These are phyloP conservation scores for Geotrichum cucujoidarum DNA, from an alignment of 1,139 yeast species.

Conservation along the genomic window DNA sequence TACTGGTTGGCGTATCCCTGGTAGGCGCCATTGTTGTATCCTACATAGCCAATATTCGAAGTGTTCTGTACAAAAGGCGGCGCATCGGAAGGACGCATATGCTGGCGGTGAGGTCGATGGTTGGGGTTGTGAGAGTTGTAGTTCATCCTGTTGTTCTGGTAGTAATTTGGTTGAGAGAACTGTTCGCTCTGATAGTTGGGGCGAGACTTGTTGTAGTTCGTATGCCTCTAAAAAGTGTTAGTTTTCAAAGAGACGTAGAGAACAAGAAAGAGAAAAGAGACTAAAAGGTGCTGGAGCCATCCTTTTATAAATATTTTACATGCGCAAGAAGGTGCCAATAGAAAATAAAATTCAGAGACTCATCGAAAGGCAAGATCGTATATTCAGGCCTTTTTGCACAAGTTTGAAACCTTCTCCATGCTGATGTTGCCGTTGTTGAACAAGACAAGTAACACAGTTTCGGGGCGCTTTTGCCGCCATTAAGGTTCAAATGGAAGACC, in stretches of 20 bases:
- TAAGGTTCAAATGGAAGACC: too few species aligned
- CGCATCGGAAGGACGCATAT: constrained; percentile 5
- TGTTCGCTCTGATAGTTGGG: not conserved
- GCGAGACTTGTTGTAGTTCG: not conserved
- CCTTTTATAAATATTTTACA: too few species aligned
- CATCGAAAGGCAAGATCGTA: too few species aligned
- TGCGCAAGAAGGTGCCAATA: too few species aligned
- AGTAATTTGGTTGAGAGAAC: not conserved
- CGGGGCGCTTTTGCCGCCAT: too few species aligned
- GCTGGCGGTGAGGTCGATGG: constrained; percentile 10
- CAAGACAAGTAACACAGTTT: too few species aligned
- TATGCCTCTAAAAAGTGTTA: not conserved
- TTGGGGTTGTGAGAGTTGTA: not conserved
- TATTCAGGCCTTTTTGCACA: too few species aligned
- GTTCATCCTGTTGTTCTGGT: constrained; percentile 1
- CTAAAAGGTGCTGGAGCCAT: too few species aligned
- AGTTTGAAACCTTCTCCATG: too few species aligned
- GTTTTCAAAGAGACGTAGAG: not conserved
- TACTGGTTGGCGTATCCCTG: not conserved
- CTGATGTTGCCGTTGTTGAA: too few species aligned
- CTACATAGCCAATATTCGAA: not conserved
- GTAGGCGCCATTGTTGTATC: not conserved
- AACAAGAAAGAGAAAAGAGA: not conserved
- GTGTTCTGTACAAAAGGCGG: not conserved
- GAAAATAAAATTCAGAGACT: too few species aligned